Conservation (phyloP, 2,329 filamentous ascomycete species). For the Grosmannia clavigera region DNA sequence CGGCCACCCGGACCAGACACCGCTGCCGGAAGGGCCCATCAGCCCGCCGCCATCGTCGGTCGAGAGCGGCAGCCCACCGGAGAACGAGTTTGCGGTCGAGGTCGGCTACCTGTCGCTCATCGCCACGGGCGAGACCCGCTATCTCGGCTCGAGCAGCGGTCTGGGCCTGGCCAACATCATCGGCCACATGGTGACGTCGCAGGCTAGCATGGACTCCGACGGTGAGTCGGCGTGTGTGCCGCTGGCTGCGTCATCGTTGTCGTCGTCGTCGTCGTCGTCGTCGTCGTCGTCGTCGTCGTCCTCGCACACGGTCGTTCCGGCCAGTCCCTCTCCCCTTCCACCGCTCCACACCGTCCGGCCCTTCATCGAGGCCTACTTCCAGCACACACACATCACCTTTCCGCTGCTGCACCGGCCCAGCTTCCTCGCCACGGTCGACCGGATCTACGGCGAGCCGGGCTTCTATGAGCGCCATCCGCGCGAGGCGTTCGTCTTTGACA, state of each 20-base stretch:
- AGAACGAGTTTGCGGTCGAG: conserved; percentile 1
- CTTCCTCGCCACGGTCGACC: conserved; percentile 8
- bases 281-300: neutral
- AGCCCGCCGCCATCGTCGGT: neutral
- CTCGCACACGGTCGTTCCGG: neutral
- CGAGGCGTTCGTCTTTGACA: conserved; percentile 8
- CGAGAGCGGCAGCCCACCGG: neutral
- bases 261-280: neutral
- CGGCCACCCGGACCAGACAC: too few relatives aligned
- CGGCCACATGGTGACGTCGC: neutral
- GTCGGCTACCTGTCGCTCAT: conserved; percentile 4
- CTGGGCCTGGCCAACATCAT: conserved; percentile 6
- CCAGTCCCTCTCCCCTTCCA: neutral
- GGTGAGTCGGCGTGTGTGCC: neutral
- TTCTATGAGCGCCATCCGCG: conserved; percentile 3
- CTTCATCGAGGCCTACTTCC: conserved; percentile 10
- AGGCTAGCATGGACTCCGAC: neutral
- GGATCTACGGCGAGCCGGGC: conserved; percentile 5
- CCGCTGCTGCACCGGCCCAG: conserved; percentile 10
- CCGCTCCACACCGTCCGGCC: conserved; percentile 2
- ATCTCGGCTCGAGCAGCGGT: conserved; percentile 11
- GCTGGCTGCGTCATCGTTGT: neutral
- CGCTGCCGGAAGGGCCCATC: neutral
- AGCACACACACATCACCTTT: conserved; percentile 11
- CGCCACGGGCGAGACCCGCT: conserved; percentile 7